Evolutionary conservation across 352 stramenopile species (phyloP), one percentile per base, ranked within the genome.

Genomic region (Globisporangium splendens): DNA sequence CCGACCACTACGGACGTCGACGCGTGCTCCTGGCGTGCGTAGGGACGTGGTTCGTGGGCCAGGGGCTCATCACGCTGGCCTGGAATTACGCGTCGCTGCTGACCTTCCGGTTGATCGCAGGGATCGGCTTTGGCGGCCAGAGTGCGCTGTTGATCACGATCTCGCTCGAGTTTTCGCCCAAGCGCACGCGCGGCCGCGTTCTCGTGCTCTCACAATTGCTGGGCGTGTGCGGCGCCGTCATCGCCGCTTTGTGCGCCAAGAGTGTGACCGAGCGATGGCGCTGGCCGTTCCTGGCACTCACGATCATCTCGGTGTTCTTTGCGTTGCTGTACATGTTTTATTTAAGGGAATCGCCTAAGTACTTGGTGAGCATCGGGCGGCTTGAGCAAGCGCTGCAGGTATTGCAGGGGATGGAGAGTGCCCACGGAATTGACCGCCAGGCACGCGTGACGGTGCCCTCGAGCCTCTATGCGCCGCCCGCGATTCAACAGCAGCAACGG

Each of bases 341-440:
- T 43, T 54, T 90, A 24, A 63, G 70, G 17, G 83, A 93, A 43
- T 88, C 80, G 12, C 83, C 83, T 20, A 86, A 85, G 55, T 93
- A 85, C 56, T 65, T 93, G 17, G 83, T 75, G 6, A 82, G 72
- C 54, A 73, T 83, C 0, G 83, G 83, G 4, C 78, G 79, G 1
- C 50, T 72, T 20, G 72, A 86, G n/a, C 70, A 87, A 59, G 83
- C 83, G 42, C 64, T 89, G 22, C 50, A 35, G 6, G 56, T 86
- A 12, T 44, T 93, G 12, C 66, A 79, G 20, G 65, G 63, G 39
- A 86, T 93, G 58, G 83, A 93, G 55, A 62, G 50, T 10, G 69
- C 72, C 0, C 81, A 91, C 54, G 83, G 80, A 8, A 82, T 90
- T 46, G 62, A 71, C 43, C 65, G 77, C 18, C 70, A 85, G 51